Evolutionary conservation across 169 alveolate genomes (phyloP), one percentile per base, ranked within the genome.

Genomic region (Plasmodium gonderi): DNA sequence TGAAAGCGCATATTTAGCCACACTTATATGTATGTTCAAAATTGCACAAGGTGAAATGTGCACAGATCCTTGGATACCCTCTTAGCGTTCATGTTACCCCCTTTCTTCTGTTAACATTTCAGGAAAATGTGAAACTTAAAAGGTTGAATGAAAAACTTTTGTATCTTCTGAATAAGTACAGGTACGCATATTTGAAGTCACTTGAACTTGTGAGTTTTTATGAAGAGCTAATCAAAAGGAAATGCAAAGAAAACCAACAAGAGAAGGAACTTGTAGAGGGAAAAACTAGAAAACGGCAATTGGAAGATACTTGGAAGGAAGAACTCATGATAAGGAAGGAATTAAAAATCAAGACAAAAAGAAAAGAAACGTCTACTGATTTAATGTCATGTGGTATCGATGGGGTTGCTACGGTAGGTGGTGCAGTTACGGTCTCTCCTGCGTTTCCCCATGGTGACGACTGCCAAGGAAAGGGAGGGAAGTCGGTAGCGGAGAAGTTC

Each of bases 121-220:
- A 89, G 94, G 89, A 89, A 44, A 89, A 60, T 89, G 72, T 11
- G 40, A 54, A 47, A 72, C 69, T 89, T 31, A 76, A 89, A 72
- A 89, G 74, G 75, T 6, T 89, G 20, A 77, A 26, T 40, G 94
- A 77, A n/a, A 89, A 89, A 68, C 90, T 89, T 14, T 29, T 89
- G 23, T 42, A 67, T 26, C 12, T 89, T 31, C 14, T 89, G 75
- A 89, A 89, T 47, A 89, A 65, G 47, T 89, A 89, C 49, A 76
- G 94, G 47, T 67, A 54, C 26, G 94, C 94, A 20, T 89, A 89
- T 65, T 44, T 89, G 54, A 76, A 64, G 67, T 64, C 94, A 11
- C 5, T 89, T n/a, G 81, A 77, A 17, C 47, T 90, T 44, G 72
- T 90, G 20, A 42, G n/a, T 3, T 38, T 54, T 76, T 90, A 90